Conservation (phyloP, 2,329 filamentous ascomycete species). For the Sporothrix globosa region DNA sequence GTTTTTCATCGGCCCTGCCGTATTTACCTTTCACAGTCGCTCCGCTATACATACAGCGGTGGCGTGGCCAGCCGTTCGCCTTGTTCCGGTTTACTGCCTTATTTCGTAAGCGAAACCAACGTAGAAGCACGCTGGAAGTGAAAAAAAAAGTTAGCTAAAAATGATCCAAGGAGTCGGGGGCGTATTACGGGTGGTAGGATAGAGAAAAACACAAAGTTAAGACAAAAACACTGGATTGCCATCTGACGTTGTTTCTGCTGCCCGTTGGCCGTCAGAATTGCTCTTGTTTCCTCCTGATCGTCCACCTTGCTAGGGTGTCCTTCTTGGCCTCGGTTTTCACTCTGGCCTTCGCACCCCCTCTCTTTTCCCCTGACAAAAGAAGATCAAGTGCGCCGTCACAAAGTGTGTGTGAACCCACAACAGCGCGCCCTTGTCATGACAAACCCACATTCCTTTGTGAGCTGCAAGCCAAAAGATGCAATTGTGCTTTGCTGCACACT, state of each 20-base stretch:
- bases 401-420: not conserved
- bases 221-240: not conserved
- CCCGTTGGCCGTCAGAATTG: not conserved
- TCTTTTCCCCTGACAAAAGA: not conserved
- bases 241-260: not conserved
- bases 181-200: too few relatives aligned
- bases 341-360: not conserved
- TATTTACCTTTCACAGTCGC: constrained; percentile 10
- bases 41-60: not conserved
- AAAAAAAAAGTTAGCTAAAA: not conserved
- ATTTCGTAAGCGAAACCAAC: constrained; percentile 21
- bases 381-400: not conserved
- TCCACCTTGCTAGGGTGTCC: not conserved
- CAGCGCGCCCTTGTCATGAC: constrained; percentile 27
- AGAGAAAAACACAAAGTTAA: too few relatives aligned
- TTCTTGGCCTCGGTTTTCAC: constrained; percentile 2
- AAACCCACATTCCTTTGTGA: constrained; percentile 20
- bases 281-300: constrained; percentile 7
- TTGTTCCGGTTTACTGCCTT: not conserved
- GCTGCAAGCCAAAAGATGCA: not conserved
- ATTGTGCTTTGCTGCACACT: not conserved
- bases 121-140: not conserved
- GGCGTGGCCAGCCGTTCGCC: constrained; percentile 17
- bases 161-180: too few relatives aligned
- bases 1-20: constrained; percentile 12